phyloP scores from a whole-genome alignment of 306 rosid genomes.

The Echinosophora koreensis region DNA sequence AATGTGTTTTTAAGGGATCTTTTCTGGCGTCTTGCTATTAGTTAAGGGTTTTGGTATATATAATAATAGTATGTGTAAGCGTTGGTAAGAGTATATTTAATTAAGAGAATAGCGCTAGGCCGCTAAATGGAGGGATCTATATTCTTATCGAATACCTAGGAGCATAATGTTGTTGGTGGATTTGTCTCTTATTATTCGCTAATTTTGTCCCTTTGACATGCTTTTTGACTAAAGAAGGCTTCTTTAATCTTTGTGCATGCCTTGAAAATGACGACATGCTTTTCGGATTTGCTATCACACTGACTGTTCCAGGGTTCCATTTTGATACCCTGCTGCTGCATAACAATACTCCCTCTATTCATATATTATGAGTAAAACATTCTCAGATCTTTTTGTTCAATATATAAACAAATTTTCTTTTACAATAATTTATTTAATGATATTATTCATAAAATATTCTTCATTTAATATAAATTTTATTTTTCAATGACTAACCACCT shows the following conservation, averaged over 20 bases:
- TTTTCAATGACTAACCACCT: too few species aligned
- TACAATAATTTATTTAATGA: too few species aligned
- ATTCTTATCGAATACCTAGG: conserved; percentile 44
- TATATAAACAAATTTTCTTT: too few species aligned
- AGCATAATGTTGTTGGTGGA: conserved; percentile 41
- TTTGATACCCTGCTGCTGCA: too few species aligned
- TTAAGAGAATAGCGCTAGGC: too few species aligned
- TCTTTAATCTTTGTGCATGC: neutral
- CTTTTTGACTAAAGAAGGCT: conserved; percentile 10
- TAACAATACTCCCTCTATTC: too few species aligned
- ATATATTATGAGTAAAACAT: too few species aligned
- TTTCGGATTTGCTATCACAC: neutral
- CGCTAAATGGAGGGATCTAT: conserved; percentile 17
- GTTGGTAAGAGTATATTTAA: neutral
- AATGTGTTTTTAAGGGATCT: neutral
- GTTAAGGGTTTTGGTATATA: conserved; percentile 9
- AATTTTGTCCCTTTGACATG: conserved; percentile 11
- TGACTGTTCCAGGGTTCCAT: too few species aligned
- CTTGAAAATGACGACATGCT: conserved; percentile 3
- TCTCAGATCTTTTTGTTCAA: too few species aligned
- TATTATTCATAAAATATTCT: too few species aligned
- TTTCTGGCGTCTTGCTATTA: neutral
- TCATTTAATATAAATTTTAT: too few species aligned
- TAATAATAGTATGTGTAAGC: neutral
- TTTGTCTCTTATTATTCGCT: conserved; percentile 35